These are phyloP conservation scores for Oidium heveae DNA, from an alignment of 2,329 filamentous ascomycete genomes.

Conservation along the genomic window DNA sequence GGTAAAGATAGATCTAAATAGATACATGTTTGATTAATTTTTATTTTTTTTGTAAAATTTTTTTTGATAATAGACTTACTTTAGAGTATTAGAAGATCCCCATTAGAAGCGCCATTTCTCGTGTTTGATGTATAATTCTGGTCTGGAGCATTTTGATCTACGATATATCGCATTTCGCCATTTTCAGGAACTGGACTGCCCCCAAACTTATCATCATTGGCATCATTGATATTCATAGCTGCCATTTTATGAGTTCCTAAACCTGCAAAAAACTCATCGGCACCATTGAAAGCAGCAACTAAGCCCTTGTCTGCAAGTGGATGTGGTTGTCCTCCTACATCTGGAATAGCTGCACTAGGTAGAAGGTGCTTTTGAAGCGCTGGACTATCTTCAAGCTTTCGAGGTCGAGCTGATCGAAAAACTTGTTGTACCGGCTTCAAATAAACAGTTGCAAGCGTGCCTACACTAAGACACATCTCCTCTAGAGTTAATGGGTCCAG, in stretches of 20 bases:
- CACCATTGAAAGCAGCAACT: constrained; percentile 52
- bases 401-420: constrained; percentile 66
- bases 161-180: constrained; percentile 35
- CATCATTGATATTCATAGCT: constrained; percentile 35
- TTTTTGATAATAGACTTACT: neutral
- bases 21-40: too few species aligned
- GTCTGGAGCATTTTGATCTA: constrained; percentile 60
- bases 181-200: constrained; percentile 22
- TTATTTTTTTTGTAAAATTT: too few species aligned
- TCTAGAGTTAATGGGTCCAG: constrained; percentile 77
- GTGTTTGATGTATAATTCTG: constrained; percentile 46
- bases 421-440: constrained; percentile 94
- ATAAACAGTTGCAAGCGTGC: constrained; percentile 89
- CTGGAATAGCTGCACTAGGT: constrained; percentile 23
- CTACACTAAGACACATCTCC: constrained; percentile 91
- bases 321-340: constrained; percentile 18
- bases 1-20: too few species aligned
- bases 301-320: constrained; percentile 22
- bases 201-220: constrained; percentile 35
- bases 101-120: constrained; percentile 33
- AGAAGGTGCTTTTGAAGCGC: constrained; percentile 54
- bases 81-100: constrained; percentile 43
- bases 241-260: constrained; percentile 52
- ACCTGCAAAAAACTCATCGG: constrained; percentile 71
- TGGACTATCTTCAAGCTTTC: constrained; percentile 57